Base-by-base conservation (phyloP, 2,329 filamentous ascomycete species). In the Trichoderma sp. region DNA sequence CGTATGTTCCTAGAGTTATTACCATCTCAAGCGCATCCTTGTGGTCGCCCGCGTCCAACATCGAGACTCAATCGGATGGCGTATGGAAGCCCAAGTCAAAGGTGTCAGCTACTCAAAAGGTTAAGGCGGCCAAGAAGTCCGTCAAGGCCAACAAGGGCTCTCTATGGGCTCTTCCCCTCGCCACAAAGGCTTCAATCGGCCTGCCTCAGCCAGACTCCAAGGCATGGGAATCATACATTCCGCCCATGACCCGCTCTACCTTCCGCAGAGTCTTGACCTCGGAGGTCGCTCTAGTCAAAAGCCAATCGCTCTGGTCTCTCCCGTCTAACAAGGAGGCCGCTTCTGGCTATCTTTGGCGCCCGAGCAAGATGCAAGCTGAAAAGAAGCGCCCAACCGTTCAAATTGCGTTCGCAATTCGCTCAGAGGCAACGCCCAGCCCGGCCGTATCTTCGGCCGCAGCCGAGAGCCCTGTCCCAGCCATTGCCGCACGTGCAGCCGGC, bases 1-100 rank as follows among this genome's bases (percentile, higher is more conserved):
- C 57, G n/a, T 36, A 70, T 8, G n/a, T 53, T 5, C 30, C 57
- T 36, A 70, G 21, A 14, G 5, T n/a, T 28, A 26, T 21, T 15
- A n/a, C 57, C 12, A 70, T 62, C 12, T 53, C 70, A 5, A 71
- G 70, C 61, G 68, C 70, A 28, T 67, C 70, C n/a, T 11, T 67
- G 18, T 70, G 67, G 67, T 36, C 28, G 2, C 39, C 39, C 24
- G 6, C 56, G 1, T 6, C 6, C 8, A 57, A 9, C 6, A 28
- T 32, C 4, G 30, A 70, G 24, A 12, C 57, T 36, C 56, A 34
- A 3, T 28, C 21, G 5, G 43, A 26, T 26, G 67, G 67, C 12
- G 28, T 70, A 24, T 70, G 67, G 67, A 26, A 62, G 36, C 18
- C 67, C 9, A 62, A 70, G 39, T 36, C 39, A 14, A 62, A 21